Base-by-base conservation (phyloP, 257 asterid genomes). In the Lantana camara region DNA sequence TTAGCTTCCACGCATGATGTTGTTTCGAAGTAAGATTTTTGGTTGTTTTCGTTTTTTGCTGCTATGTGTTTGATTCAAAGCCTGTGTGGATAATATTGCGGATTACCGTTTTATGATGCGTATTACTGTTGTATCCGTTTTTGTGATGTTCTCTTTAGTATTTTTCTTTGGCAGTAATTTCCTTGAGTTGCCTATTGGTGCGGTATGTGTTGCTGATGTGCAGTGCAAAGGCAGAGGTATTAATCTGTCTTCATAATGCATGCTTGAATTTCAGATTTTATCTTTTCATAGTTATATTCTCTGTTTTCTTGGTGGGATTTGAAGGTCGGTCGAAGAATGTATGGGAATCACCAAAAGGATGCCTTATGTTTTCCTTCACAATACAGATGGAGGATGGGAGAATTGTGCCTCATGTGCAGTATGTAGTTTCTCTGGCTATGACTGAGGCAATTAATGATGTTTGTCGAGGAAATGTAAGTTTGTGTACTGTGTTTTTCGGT, bases 311-410 rank as follows among this genome's bases (percentile, higher is more conserved):
- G 48, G 17, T 73, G 27, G 64, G 45, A 47, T 61, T 67, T 65
- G 57, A 61, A 94, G 99, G 99, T 15, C 89, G 96, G 69, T 77
- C 92, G 4, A 84, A 79, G 68, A 94, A 90, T 75, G 77, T 79
- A 15, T 94, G 97, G 99, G 93, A 90, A 80, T 94, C 99, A 21
- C 96, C 96, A 35, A 90, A 83, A 76, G 99, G 97, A 51, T 94
- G 97, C 87, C 95, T 94, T 73, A 4, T 90, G 76, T 94, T 88
- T 73, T 94, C 99, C 15, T 94, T 85, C 79, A 84, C 93, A 1
- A 15, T 88, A 66, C 95, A 94, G 79, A 94, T 94, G 96, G 96
- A 85, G 74, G 85, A 94, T 72, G 97, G 99, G 9, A 80, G 92
- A 69, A 79, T 90, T 51, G 94, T 94, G 77, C 97, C 97, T 4